Evolutionary conservation across 257 asterid species (phyloP).

Genomic region (Rubia yunnanensis): DNA sequence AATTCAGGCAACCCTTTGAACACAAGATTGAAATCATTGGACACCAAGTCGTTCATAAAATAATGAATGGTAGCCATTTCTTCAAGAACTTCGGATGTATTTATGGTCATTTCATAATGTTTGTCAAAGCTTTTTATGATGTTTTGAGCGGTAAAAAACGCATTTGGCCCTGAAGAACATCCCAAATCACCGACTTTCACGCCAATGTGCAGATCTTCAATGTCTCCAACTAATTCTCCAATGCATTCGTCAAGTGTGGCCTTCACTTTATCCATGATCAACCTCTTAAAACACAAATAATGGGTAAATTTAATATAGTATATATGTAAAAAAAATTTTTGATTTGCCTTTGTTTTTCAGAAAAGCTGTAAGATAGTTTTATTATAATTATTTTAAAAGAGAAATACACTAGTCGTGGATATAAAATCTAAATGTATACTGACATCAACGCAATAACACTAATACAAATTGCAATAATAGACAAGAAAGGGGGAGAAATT

Average conservation of each 20-base stretch:
- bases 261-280: neutral
- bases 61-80: neutral
- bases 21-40: slow-evolving; percentile 8
- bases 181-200: slow-evolving; percentile 13
- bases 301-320: no score
- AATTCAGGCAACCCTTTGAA: slow-evolving; percentile 6
- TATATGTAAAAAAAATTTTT: no score
- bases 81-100: neutral
- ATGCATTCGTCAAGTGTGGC: neutral
- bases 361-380: no score
- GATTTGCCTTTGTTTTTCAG: no score
- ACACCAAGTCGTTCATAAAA: slow-evolving; percentile 9
- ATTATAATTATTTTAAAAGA: no score
- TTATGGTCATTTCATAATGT: neutral
- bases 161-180: slow-evolving; percentile 18
- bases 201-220: neutral
- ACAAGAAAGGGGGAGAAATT: neutral
- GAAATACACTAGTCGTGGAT: no score
- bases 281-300: neutral
- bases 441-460: no score
- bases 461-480: no score
- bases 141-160: neutral
- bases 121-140: neutral
- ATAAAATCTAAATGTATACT: no score
- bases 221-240: neutral